phyloP scores from a whole-genome alignment of 2,329 filamentous ascomycete genomes.

The Aspergillus latus region DNA sequence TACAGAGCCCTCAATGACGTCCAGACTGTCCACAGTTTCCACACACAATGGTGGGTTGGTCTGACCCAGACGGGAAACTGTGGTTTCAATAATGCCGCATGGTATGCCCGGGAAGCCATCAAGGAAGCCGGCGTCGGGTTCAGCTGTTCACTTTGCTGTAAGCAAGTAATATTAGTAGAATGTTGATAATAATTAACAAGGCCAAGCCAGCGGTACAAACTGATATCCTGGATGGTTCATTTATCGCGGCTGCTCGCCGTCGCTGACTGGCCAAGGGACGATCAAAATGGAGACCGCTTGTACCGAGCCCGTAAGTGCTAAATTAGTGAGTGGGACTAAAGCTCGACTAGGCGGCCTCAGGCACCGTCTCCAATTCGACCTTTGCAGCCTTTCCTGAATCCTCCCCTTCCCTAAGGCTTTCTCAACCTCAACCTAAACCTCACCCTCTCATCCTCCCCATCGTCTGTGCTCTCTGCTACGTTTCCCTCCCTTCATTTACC shows the following conservation, averaged over 20 bases:
- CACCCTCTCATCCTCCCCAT: slow-evolving; percentile 17
- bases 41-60: not conserved
- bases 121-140: no score
- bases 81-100: not conserved
- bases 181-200: slow-evolving; percentile 1
- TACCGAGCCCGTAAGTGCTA: slow-evolving; percentile 9
- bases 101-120: not conserved
- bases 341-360: slow-evolving; percentile 10
- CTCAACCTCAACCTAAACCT: slow-evolving; percentile 22
- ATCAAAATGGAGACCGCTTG: slow-evolving; percentile 16
- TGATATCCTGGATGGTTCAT: slow-evolving; percentile 13
- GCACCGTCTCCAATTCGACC: slow-evolving; percentile 12
- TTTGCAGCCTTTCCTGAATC: slow-evolving; percentile 13
- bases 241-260: slow-evolving; percentile 6
- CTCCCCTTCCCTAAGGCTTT: slow-evolving; percentile 18
- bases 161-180: not conserved
- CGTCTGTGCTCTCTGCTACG: slow-evolving; percentile 8
- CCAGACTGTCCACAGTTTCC: not conserved
- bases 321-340: not conserved
- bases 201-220: slow-evolving; percentile 8
- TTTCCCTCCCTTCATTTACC: slow-evolving; percentile 14
- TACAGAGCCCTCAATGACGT: not conserved
- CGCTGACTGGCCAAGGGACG: slow-evolving; percentile 15
- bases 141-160: not conserved
- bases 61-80: not conserved